Evolutionary conservation across 805 yeast species (phyloP).

Genomic region (Starmerella sp.): DNA sequence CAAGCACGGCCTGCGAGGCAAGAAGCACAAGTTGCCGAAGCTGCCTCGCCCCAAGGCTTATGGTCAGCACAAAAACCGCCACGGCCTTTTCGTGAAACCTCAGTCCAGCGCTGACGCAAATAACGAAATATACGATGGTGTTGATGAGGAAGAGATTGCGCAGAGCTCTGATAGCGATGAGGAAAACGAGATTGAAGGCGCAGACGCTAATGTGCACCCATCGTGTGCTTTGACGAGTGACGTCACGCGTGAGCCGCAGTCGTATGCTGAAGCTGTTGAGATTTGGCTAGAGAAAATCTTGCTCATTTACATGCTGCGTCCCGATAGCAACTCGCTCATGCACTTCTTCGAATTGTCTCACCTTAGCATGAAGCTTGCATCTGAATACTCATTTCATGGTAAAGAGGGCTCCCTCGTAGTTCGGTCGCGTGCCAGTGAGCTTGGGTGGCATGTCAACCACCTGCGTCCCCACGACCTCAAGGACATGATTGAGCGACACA

Average conservation of each 20-base stretch:
- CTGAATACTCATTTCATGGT: conserved; percentile 72
- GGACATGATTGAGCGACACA: conserved; percentile 83
- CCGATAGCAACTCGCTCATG: conserved; percentile 72
- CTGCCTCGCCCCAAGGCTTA: conserved; percentile 31
- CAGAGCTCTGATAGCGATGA: conserved; percentile 3
- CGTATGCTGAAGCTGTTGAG: conserved; percentile 37
- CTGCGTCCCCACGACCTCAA: conserved; percentile 64
- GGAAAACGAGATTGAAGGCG: neutral
- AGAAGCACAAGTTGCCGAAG: conserved; percentile 32
- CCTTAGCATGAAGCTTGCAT: conserved; percentile 66
- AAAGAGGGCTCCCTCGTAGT: conserved; percentile 80
- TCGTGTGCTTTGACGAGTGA: neutral
- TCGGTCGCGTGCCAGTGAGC: conserved; percentile 71
- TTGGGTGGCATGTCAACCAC: conserved; percentile 95
- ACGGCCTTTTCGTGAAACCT: neutral
- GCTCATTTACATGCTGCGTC: conserved; percentile 49
- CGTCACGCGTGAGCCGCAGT: neutral
- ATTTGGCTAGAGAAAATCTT: conserved; percentile 56
- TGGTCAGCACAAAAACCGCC: conserved; percentile 8
- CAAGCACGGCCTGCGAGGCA: conserved; percentile 11
- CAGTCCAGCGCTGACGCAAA: neutral
- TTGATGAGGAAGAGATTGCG: conserved; percentile 1
- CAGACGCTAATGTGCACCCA: neutral
- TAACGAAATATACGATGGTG: conserved; percentile 5
- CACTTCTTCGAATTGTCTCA: conserved; percentile 87